phyloP scores from a whole-genome alignment of 225 moss, liverwort and hornwort species.

The Rhytidiadelphus loreus region DNA sequence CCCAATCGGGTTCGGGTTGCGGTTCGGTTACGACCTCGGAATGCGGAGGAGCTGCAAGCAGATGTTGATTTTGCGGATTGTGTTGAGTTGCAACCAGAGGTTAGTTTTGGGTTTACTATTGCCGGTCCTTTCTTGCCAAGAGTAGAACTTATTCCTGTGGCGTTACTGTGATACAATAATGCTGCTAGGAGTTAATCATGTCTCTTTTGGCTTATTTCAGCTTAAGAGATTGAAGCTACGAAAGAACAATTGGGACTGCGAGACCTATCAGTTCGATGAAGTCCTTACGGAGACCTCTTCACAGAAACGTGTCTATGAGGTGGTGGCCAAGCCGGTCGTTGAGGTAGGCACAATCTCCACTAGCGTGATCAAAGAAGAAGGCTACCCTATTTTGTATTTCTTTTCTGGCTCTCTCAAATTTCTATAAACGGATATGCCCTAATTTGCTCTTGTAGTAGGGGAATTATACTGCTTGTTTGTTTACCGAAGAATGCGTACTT shows the following conservation, averaged over 20 bases:
- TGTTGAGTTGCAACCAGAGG: slow-evolving; percentile 96
- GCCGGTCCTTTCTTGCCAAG: background rate
- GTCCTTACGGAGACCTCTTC: slow-evolving; percentile 88
- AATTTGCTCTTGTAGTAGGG: background rate
- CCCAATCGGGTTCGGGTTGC: slow-evolving; percentile 85
- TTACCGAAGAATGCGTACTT: too few relatives aligned
- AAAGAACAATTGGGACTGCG: slow-evolving; percentile 95
- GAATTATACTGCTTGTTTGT: background rate
- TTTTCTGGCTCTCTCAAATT: background rate
- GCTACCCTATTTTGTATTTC: too few relatives aligned
- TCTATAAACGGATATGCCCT: background rate
- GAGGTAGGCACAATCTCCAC: slow-evolving; percentile 28
- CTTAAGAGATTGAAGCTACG: slow-evolving; percentile 86
- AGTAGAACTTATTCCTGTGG: background rate
- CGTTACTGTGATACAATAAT: background rate
- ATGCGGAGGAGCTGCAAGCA: slow-evolving; percentile 69
- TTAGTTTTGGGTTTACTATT: background rate
- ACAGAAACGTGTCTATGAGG: slow-evolving; percentile 97
- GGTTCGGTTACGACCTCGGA: slow-evolving; percentile 77
- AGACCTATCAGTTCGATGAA: slow-evolving; percentile 97
- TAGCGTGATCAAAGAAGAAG: background rate
- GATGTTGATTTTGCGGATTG: slow-evolving; percentile 92
- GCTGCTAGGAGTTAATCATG: background rate
- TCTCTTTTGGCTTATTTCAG: slow-evolving; percentile 20
- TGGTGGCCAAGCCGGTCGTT: slow-evolving; percentile 93